A percentile compares a stretch with the other conserved stretches of the same genome.
Evolutionary conservation across 192 early-diverging fungal species (phyloP).

Genomic region (Backusella luteola): DNA sequence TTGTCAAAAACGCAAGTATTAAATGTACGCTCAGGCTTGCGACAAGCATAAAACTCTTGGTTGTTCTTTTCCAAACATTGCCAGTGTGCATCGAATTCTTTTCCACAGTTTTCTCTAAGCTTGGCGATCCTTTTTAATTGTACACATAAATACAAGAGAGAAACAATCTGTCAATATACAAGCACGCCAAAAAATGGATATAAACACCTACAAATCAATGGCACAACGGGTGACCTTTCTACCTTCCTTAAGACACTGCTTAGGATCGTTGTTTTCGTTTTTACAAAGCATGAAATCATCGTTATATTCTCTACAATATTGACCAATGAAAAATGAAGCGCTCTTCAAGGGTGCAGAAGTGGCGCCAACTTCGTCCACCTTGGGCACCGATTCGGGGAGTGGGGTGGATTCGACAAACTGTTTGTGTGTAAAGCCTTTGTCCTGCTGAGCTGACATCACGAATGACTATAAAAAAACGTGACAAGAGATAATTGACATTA

Average conservation of each 20-base stretch:
- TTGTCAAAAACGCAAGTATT: slow-evolving; percentile 89
- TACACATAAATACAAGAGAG: background rate
- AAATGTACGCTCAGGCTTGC: slow-evolving; percentile 73
- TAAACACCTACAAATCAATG: slow-evolving; percentile 68
- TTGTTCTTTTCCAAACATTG: slow-evolving; percentile 91
- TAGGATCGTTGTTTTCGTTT: slow-evolving; percentile 83
- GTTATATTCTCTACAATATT: slow-evolving; percentile 87
- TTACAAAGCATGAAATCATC: slow-evolving; percentile 99
- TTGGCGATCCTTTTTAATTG: slow-evolving; percentile 65
- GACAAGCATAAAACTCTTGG: slow-evolving; percentile 81
- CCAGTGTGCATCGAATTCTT: slow-evolving; percentile 88
- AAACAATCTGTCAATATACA: background rate
- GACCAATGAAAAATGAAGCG: slow-evolving; percentile 88
- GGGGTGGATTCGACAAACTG: slow-evolving; percentile 81
- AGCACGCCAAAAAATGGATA: background rate
- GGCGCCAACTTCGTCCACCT: slow-evolving; percentile 85
- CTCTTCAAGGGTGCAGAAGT: slow-evolving; percentile 92
- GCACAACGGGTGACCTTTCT: slow-evolving; percentile 95
- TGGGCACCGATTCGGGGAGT: slow-evolving; percentile 63
- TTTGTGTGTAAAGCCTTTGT: slow-evolving; percentile 32
- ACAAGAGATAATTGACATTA: background rate
- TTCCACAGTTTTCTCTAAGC: slow-evolving; percentile 85
- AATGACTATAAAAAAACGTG: background rate
- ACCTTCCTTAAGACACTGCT: slow-evolving; percentile 91
- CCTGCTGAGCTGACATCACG: slow-evolving; percentile 27